Evolutionary conservation across 495 filamentous ascomycete genomes (phyloP).

Genomic region (Penicillium daleae): DNA sequence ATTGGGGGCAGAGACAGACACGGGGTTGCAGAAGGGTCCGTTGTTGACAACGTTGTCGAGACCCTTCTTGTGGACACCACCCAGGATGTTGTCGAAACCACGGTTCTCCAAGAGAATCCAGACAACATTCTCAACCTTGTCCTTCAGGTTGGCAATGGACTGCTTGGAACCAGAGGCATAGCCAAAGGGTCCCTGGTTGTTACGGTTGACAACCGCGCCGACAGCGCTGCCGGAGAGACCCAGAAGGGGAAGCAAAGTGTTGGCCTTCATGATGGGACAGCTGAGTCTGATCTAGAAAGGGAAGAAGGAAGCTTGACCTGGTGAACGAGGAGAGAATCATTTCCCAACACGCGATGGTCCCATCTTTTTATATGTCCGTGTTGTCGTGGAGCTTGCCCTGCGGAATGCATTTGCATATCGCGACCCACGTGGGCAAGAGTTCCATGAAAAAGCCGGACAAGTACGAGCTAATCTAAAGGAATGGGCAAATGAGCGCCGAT

Average conservation of each 20-base stretch:
- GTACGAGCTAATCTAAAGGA: neutral
- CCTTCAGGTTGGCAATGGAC: constrained; percentile 44
- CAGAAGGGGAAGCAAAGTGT: constrained; percentile 27
- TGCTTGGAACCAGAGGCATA: constrained; percentile 35
- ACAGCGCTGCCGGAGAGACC: constrained; percentile 30
- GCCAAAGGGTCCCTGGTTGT: constrained; percentile 22
- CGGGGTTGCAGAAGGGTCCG: constrained; percentile 47
- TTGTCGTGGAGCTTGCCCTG: neutral
- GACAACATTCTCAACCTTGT: constrained; percentile 54
- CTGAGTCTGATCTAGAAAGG: constrained; percentile 1
- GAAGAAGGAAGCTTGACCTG: neutral
- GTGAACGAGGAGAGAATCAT: constrained; percentile 11
- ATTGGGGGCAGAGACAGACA: constrained; percentile 40
- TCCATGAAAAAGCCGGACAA: neutral
- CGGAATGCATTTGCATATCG: neutral
- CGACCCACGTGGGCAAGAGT: neutral
- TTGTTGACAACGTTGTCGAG: constrained; percentile 50
- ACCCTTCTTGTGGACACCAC: constrained; percentile 42
- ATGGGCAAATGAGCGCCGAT: neutral
- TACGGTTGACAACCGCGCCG: constrained; percentile 21
- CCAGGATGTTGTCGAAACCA: constrained; percentile 51
- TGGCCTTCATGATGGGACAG: constrained; percentile 28
- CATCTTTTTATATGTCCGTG: neutral
- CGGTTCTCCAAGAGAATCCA: constrained; percentile 52
- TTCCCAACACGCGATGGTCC: constrained; percentile 6